Conservation (phyloP, 2,329 filamentous ascomycete genomes). For the Helotiales sp. region DNA sequence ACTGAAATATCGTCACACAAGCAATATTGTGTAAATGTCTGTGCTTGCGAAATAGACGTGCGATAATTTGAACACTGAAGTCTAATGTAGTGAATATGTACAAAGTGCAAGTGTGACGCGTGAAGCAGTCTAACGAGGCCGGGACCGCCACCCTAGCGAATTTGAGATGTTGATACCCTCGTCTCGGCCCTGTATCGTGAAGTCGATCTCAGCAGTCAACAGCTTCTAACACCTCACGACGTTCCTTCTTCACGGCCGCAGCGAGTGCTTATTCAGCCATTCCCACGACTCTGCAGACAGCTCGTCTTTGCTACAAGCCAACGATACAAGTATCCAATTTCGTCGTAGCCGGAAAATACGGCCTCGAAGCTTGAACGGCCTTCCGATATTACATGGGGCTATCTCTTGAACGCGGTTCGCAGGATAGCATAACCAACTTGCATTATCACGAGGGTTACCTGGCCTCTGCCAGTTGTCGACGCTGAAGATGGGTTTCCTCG, state of each 20-base stretch:
- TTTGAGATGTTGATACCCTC: background rate
- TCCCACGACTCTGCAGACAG: background rate
- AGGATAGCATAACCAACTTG: constrained; percentile 26
- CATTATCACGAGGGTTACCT: constrained; percentile 19
- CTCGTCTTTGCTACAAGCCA: background rate
- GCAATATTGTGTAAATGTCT: too few species aligned
- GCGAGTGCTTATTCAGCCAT: background rate
- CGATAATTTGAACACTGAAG: too few species aligned
- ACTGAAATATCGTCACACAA: too few species aligned
- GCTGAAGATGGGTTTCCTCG: constrained; percentile 79
- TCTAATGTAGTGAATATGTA: too few species aligned
- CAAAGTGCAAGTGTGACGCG: background rate
- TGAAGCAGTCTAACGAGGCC: background rate
- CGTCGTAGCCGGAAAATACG: constrained; percentile 16
- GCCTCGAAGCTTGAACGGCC: constrained; percentile 25
- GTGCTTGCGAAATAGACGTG: too few species aligned
- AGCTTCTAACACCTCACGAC: background rate
- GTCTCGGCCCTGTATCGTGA: too few species aligned
- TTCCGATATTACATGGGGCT: constrained; percentile 30
- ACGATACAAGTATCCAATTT: background rate
- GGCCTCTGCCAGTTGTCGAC: constrained; percentile 12
- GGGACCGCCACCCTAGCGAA: background rate
- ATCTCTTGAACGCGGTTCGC: constrained; percentile 22
- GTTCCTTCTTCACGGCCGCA: background rate
- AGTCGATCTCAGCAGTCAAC: background rate